These are phyloP conservation scores for Catenaria anguillulae DNA, from an alignment of 371 early-diverging fungal species.

Conservation along the genomic window DNA sequence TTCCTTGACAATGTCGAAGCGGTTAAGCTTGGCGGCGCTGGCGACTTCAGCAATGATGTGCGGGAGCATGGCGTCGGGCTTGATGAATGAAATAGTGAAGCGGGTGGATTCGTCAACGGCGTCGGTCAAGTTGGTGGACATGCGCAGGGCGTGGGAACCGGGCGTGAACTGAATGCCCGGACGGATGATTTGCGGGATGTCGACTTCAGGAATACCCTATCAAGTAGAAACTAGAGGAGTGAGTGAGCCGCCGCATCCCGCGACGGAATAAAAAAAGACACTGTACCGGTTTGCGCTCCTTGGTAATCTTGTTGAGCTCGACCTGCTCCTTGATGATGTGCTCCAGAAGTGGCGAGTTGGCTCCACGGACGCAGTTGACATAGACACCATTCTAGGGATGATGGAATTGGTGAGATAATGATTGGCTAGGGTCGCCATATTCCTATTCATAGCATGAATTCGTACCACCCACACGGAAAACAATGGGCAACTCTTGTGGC, in stretches of 20 bases:
- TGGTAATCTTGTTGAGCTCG: slow-evolving; percentile 23
- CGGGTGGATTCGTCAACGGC: neutral
- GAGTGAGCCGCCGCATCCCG: no score
- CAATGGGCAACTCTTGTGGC: slow-evolving; percentile 30
- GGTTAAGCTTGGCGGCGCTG: slow-evolving; percentile 19
- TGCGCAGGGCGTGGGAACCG: neutral
- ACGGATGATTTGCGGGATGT: slow-evolving; percentile 1
- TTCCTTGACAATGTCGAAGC: slow-evolving; percentile 22
- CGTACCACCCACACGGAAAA: slow-evolving; percentile 31
- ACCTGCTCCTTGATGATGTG: slow-evolving; percentile 27
- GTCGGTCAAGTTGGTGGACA: neutral
- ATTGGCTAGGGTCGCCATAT: no score
- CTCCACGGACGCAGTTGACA: slow-evolving; percentile 28
- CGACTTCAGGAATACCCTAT: neutral
- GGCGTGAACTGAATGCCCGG: slow-evolving; percentile 6
- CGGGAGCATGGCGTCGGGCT: slow-evolving; percentile 38
- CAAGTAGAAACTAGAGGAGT: no score
- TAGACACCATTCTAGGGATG: slow-evolving; percentile 21
- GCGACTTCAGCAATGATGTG: slow-evolving; percentile 23
- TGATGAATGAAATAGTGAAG: slow-evolving; percentile 34
- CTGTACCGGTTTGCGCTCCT: slow-evolving; percentile 19
- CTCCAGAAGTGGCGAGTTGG: slow-evolving; percentile 36
- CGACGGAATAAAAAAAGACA: no score
- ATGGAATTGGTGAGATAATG: neutral
- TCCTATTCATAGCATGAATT: neutral